These are phyloP conservation scores for Acrodontium crateriforme DNA, from an alignment of 2,329 filamentous ascomycete species.

Conservation along the genomic window DNA sequence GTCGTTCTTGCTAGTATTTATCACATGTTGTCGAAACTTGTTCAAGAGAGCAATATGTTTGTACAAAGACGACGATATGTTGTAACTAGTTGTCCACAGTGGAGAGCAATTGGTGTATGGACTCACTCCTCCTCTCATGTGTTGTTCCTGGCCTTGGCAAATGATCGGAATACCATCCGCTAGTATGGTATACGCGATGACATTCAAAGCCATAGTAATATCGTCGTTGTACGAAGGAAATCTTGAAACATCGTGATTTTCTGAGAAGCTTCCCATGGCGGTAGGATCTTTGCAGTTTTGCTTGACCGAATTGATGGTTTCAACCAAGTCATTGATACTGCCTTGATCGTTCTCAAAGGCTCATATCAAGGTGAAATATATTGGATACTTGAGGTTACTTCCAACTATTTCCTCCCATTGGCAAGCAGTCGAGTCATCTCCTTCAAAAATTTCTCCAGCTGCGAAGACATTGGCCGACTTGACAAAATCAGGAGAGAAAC, in stretches of 20 bases:
- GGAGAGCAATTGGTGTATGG: constrained; percentile 25
- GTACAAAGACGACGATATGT: constrained; percentile 27
- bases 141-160: constrained; percentile 31
- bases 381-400: constrained; percentile 25
- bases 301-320: constrained; percentile 20
- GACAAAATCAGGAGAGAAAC: constrained; percentile 24
- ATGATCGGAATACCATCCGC: constrained; percentile 30
- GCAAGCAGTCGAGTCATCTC: constrained; percentile 21
- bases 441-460: constrained; percentile 25
- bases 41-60: constrained; percentile 28
- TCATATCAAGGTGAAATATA: constrained; percentile 25
- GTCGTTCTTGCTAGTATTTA: constrained; percentile 26
- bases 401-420: constrained; percentile 23
- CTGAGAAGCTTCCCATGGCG: constrained; percentile 25
- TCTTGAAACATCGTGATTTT: constrained; percentile 29
- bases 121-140: constrained; percentile 21
- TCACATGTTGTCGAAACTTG: constrained; percentile 28
- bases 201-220: constrained; percentile 25
- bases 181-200: constrained; percentile 25
- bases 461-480: constrained; percentile 23
- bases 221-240: constrained; percentile 26
- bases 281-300: constrained; percentile 25
- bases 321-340: constrained; percentile 25
- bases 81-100: constrained; percentile 26
- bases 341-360: constrained; percentile 24